These are phyloP conservation scores for Camellia granthamiana DNA, from an alignment of 148 eudicot genomes.

Conservation along the genomic window DNA sequence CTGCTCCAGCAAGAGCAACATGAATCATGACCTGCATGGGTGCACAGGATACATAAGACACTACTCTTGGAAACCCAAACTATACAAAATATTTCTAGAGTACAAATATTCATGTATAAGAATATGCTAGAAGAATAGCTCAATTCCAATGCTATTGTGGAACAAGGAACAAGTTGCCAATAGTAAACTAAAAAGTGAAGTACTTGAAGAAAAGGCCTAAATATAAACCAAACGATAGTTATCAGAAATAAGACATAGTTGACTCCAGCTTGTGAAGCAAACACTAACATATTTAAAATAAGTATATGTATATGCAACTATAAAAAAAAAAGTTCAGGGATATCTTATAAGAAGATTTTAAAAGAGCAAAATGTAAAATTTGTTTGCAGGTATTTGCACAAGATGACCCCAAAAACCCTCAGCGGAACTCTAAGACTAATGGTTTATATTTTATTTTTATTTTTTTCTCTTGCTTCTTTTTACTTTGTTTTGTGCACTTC, in stretches of 20 bases:
- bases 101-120: background rate
- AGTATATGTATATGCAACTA: background rate
- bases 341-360: background rate
- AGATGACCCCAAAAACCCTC: background rate
- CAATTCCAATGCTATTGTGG: constrained; percentile 1
- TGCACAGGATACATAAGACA: constrained; percentile 15
- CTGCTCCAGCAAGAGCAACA: constrained; percentile 22
- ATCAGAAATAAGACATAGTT: background rate
- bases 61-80: background rate
- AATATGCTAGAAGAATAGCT: background rate
- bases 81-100: background rate
- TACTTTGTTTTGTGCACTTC: background rate
- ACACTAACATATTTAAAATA: background rate
- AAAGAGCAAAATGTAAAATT: background rate
- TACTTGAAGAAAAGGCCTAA: background rate
- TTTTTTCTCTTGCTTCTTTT: background rate
- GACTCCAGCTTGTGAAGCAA: background rate
- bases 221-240: background rate
- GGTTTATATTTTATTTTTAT: background rate
- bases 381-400: background rate
- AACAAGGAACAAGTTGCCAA: background rate
- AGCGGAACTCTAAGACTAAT: background rate
- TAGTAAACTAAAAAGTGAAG: background rate
- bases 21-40: constrained; percentile 28
- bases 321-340: background rate